Base-by-base conservation (phyloP, 139 green algal species). In the Chlamydomonas sp. region DNA sequence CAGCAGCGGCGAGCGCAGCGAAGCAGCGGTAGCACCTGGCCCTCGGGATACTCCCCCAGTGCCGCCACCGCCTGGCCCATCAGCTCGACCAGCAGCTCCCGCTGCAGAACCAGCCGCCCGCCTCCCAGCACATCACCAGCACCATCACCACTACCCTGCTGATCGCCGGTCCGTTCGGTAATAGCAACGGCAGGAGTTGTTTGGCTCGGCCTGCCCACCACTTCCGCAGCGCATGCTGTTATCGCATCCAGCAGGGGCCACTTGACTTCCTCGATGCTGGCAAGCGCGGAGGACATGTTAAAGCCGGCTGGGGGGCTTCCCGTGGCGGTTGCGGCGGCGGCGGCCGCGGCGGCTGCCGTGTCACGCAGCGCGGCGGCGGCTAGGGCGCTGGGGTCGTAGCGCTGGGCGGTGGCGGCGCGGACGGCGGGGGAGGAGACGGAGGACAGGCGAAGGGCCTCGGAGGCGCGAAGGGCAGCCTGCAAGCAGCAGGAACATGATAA, bases 1-100 rank as follows among this genome's bases (percentile, higher is more conserved):
- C 80, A 88, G 87, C 87, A 88, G 31, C 80, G 67, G 2, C 87
- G 76, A 59, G 85, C 17, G 58, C 74, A 85, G 60, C 87, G 74
- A 75, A 91, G 80, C 80, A 91, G 78, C 64, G 80, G 78, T 60
- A 90, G 60, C 87, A 88, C 83, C 67, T 85, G 71, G 6, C 84
- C 87, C 74, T 91, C 87, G 2, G 76, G 78, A 79, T 85, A 84
- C 78, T 80, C 69, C 17, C 64, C 20, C 78, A 89, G 62, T n/a
- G 85, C 85, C 12, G 16, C 8, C 17, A 89, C 78, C 8, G 78
- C 68, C 66, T 80, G 63, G 0, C 61, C 64, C 77, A 89, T 67
- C 63, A 88, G 74, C 63, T 80, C 73, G 5, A 16, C 72, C 58
- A 88, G 57, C 83, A 85, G 49, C 4, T 1, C 57, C 6, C 4